Evolutionary conservation across 495 filamentous ascomycete genomes (phyloP).

Genomic region (Chaetomium fimeti): DNA sequence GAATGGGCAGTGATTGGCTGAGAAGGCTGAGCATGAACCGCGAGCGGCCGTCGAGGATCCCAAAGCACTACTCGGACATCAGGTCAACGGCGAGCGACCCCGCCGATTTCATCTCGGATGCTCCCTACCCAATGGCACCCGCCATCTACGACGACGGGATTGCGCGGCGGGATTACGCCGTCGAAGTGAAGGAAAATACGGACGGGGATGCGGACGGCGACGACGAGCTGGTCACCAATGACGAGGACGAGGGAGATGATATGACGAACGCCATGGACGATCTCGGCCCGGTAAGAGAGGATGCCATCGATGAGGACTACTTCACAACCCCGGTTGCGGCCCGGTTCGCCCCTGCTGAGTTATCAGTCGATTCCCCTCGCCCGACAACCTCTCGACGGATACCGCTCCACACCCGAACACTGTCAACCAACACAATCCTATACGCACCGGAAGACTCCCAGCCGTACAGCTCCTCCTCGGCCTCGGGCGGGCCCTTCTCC

Average conservation of each 20-base stretch:
- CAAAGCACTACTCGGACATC: constrained; percentile 46
- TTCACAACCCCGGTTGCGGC: constrained; percentile 45
- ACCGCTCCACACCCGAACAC: constrained; percentile 58
- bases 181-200: constrained; percentile 52
- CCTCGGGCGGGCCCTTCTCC: constrained; percentile 41
- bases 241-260: constrained; percentile 55
- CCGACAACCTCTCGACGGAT: constrained; percentile 36
- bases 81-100: constrained; percentile 56
- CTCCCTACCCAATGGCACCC: constrained; percentile 36
- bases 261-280: constrained; percentile 33
- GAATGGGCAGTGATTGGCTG: constrained; percentile 40
- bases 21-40: constrained; percentile 45
- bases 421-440: constrained; percentile 76
- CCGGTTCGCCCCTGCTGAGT: constrained; percentile 30
- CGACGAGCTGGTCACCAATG: constrained; percentile 82
- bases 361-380: constrained; percentile 35
- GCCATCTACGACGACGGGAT: constrained; percentile 28
- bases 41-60: constrained; percentile 41
- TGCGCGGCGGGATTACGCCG: constrained; percentile 33
- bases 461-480: constrained; percentile 50
- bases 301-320: constrained; percentile 46
- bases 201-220: constrained; percentile 84
- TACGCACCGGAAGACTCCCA: constrained; percentile 57
- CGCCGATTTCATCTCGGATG: constrained; percentile 51
- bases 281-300: constrained; percentile 9